Percentiles rank a stretch among this genome's conserved stretches.
Conservation (phyloP, 1,139 yeast species). For the Kodamaea arcana region DNA sequence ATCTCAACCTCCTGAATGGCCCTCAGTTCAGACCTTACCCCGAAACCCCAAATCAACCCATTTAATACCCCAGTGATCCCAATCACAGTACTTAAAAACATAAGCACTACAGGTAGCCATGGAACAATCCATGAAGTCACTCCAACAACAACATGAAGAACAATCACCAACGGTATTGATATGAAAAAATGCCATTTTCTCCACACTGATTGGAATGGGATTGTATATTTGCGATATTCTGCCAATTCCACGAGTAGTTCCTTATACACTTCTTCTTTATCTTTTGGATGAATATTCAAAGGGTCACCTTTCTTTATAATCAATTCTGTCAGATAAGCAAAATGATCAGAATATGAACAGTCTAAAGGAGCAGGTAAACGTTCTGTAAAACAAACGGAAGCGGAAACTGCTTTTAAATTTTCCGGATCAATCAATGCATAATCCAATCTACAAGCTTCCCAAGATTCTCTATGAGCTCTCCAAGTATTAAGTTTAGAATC, state of each 20-base stretch:
- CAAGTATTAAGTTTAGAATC: slow-evolving; percentile 85
- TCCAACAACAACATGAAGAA: slow-evolving; percentile 52
- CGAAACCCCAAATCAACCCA: slow-evolving; percentile 74
- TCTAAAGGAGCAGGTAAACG: slow-evolving; percentile 52
- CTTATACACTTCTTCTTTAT: slow-evolving; percentile 40
- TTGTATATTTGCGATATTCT: slow-evolving; percentile 51
- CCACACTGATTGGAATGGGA: slow-evolving; percentile 59
- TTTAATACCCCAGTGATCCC: slow-evolving; percentile 66
- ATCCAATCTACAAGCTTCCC: slow-evolving; percentile 87
- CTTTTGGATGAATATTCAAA: slow-evolving; percentile 8
- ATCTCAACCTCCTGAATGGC: slow-evolving; percentile 66
- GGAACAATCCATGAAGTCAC: slow-evolving; percentile 54
- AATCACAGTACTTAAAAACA: slow-evolving; percentile 47
- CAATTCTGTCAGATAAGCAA: slow-evolving; percentile 71
- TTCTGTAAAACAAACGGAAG: slow-evolving; percentile 73
- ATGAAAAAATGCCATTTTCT: slow-evolving; percentile 60
- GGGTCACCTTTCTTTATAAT: slow-evolving; percentile 10
- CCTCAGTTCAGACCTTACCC: slow-evolving; percentile 74
- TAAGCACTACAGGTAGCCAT: slow-evolving; percentile 53
- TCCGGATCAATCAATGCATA: slow-evolving; percentile 73
- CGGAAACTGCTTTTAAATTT: slow-evolving; percentile 50
- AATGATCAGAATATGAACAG: slow-evolving; percentile 84
- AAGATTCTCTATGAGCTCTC: slow-evolving; percentile 57
- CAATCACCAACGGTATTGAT: slow-evolving; percentile 50
- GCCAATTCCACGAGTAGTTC: slow-evolving; percentile 56